Evolutionary conservation across 306 rosid genomes (phyloP).

Genomic region (Cotoneaster glaucophyllus): DNA sequence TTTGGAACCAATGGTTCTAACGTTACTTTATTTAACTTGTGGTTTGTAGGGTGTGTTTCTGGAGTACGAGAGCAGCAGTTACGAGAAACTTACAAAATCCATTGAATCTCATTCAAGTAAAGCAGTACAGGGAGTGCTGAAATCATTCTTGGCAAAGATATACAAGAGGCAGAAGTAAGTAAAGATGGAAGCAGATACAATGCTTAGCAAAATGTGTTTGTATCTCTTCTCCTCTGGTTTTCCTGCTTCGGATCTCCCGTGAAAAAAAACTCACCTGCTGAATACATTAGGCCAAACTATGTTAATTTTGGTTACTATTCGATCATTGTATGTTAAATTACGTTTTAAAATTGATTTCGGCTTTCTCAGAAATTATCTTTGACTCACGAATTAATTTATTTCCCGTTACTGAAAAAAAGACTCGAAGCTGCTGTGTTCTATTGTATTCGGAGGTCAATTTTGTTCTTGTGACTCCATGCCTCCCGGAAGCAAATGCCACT

Average conservation of each 20-base stretch:
- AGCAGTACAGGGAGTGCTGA: conserved; percentile 79
- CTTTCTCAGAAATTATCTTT: neutral
- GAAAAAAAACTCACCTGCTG: neutral
- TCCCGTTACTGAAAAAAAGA: neutral
- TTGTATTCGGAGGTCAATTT: neutral
- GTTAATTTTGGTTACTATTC: neutral
- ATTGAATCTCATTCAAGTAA: conserved; percentile 75
- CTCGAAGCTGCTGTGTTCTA: neutral
- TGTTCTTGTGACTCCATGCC: neutral
- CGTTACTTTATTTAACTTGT: neutral
- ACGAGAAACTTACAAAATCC: conserved; percentile 47
- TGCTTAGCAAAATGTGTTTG: neutral
- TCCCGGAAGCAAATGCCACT: neutral
- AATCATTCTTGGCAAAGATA: conserved; percentile 81
- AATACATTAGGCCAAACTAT: neutral
- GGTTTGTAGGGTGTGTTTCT: conserved; percentile 49
- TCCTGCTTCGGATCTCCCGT: neutral
- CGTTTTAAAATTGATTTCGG: neutral
- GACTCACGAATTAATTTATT: neutral
- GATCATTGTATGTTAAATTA: neutral
- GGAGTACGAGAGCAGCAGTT: conserved; percentile 70
- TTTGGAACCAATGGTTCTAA: neutral
- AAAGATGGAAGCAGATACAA: neutral
- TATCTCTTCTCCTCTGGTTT: neutral
- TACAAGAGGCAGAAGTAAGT: conserved; percentile 82